Percentiles rank a stretch among this genome's conserved stretches.
Evolutionary conservation across 495 filamentous ascomycete genomes (phyloP).

Genomic region (Talaromyces borbonicus): DNA sequence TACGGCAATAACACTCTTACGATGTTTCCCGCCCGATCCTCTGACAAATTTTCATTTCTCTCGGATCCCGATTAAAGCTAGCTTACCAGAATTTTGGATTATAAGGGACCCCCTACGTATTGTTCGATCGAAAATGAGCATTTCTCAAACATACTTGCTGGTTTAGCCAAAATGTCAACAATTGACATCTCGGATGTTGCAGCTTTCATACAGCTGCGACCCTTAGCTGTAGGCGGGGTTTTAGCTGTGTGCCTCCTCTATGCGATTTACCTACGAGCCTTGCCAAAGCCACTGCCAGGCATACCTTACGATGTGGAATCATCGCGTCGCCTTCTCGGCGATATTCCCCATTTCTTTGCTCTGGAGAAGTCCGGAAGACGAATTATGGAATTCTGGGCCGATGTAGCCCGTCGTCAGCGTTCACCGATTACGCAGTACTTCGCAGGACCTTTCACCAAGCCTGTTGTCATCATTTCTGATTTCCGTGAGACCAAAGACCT

Average conservation of each 20-base stretch:
- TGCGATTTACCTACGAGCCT: background rate
- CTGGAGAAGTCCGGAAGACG: background rate
- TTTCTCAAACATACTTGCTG: background rate
- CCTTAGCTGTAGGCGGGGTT: background rate
- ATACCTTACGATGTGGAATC: constrained; percentile 29
- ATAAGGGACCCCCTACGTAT: background rate
- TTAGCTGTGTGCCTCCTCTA: background rate
- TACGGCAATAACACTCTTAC: background rate
- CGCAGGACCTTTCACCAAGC: constrained; percentile 22
- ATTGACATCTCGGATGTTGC: background rate
- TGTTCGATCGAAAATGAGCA: background rate
- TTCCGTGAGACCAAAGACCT: constrained; percentile 30
- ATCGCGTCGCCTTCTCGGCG: constrained; percentile 18
- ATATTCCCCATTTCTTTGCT: constrained; percentile 17
- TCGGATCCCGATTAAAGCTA: background rate
- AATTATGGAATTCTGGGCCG: background rate
- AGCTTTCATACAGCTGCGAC: background rate
- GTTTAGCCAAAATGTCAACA: background rate
- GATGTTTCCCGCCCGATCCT: background rate
- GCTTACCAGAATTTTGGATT: background rate
- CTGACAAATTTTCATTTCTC: background rate
- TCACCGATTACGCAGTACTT: constrained; percentile 31
- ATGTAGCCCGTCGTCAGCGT: constrained; percentile 2
- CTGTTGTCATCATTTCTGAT: constrained; percentile 28
- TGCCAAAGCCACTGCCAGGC: constrained; percentile 21